These are phyloP conservation scores for Coemansia sp. DNA, from an alignment of 192 early-diverging fungal species.

Conservation along the genomic window DNA sequence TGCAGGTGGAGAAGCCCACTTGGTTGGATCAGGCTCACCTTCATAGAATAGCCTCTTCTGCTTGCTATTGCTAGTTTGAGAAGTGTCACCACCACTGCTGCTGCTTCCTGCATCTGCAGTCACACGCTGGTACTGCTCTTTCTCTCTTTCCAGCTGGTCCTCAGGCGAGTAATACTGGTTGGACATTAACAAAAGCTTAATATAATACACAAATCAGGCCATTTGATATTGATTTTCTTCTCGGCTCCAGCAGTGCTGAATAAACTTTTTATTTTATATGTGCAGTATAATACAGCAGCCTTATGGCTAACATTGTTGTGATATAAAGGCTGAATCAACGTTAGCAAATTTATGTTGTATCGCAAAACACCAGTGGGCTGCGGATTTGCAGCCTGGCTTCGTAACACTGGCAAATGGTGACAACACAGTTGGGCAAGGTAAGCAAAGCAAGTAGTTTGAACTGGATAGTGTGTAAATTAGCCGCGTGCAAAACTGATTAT, in stretches of 20 bases:
- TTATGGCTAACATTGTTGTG: no score
- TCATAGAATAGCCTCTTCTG: conserved; percentile 30
- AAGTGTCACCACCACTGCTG: background rate
- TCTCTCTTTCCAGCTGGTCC: conserved; percentile 27
- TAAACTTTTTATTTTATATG: no score
- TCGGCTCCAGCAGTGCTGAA: no score
- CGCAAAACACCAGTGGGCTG: no score
- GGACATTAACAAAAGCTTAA: background rate
- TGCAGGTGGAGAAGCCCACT: conserved; percentile 18
- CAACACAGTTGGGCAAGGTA: conserved; percentile 69
- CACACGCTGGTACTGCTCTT: conserved; percentile 3
- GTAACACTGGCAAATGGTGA: no score
- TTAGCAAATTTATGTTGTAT: no score
- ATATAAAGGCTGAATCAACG: no score
- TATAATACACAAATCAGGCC: no score
- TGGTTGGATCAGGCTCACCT: conserved; percentile 41
- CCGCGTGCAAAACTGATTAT: background rate
- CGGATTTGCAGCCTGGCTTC: no score
- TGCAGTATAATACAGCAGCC: no score
- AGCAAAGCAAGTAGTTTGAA: background rate
- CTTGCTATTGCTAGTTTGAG: background rate
- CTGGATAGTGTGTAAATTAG: background rate
- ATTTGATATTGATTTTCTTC: no score
- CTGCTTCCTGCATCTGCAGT: background rate
- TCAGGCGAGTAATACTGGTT: conserved; percentile 24